Evolutionary conservation across 2,329 filamentous ascomycete genomes (phyloP).

Genomic region (Colletotrichum lini): DNA sequence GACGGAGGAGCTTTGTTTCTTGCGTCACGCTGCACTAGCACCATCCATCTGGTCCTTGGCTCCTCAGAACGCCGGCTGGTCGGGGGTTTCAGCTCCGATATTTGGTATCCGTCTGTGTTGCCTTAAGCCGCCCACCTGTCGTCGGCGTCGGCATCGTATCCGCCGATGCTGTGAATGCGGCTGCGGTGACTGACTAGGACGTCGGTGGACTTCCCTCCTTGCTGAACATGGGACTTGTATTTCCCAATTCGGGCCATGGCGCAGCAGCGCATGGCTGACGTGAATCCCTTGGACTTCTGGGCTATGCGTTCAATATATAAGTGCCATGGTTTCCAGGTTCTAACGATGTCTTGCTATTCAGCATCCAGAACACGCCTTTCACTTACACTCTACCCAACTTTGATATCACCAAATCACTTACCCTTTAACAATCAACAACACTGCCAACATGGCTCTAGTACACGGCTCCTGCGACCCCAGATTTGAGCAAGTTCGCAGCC

Average conservation of each 20-base stretch:
- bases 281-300: neutral
- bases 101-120: neutral
- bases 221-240: neutral
- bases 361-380: neutral
- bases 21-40: neutral
- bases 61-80: neutral
- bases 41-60: neutral
- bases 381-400: neutral
- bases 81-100: neutral
- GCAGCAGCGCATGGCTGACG: neutral
- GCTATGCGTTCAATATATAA: neutral
- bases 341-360: too few relatives aligned
- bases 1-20: neutral
- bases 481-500: conserved; percentile 53
- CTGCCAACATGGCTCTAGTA: conserved; percentile 50
- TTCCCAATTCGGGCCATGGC: neutral
- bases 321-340: too few relatives aligned
- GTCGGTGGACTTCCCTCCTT: neutral
- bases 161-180: neutral
- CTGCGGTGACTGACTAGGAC: neutral
- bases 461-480: conserved; percentile 48
- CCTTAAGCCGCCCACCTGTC: too few relatives aligned
- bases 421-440: neutral
- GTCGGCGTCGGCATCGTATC: neutral
- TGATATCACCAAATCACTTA: neutral